These are phyloP conservation scores for Dictyostelium discoideum DNA, from an alignment of 78 protist species.

Conservation along the genomic window DNA sequence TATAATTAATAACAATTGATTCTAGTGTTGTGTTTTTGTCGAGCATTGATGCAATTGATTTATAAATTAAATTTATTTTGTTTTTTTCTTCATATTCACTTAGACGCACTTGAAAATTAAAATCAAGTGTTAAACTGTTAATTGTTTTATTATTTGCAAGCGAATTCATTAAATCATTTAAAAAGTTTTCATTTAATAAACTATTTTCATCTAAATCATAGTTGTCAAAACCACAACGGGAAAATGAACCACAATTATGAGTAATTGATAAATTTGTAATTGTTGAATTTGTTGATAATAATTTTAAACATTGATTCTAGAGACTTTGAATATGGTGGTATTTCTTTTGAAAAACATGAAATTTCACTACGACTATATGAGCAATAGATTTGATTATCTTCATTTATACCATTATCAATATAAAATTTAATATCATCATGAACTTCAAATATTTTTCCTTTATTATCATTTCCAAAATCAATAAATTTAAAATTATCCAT, in stretches of 20 bases:
- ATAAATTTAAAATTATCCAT: slow-evolving; percentile 12
- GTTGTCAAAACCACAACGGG: background rate
- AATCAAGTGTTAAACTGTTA: background rate
- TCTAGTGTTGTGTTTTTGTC: background rate
- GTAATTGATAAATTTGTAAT: background rate
- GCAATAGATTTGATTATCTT: slow-evolving; percentile 30
- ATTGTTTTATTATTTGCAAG: background rate
- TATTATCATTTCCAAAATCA: background rate
- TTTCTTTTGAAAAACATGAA: background rate
- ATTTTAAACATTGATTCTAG: slow-evolving; percentile 4
- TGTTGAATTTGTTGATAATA: background rate
- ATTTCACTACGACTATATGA: background rate
- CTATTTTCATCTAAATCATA: too few species aligned
- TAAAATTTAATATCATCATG: too few species aligned
- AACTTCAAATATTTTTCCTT: background rate
- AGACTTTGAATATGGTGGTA: slow-evolving; percentile 3
- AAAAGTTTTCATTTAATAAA: background rate
- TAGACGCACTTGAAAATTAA: too few species aligned
- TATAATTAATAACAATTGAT: background rate
- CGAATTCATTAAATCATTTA: background rate
- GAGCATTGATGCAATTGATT: background rate
- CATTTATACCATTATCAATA: background rate
- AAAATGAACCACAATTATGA: background rate
- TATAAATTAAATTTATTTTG: too few species aligned
- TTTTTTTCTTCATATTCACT: too few species aligned